A percentile compares a stretch with the other conserved stretches of the same genome.
Evolutionary conservation across 257 asterid genomes (phyloP).

Genomic region (Solanum tarapatanum): DNA sequence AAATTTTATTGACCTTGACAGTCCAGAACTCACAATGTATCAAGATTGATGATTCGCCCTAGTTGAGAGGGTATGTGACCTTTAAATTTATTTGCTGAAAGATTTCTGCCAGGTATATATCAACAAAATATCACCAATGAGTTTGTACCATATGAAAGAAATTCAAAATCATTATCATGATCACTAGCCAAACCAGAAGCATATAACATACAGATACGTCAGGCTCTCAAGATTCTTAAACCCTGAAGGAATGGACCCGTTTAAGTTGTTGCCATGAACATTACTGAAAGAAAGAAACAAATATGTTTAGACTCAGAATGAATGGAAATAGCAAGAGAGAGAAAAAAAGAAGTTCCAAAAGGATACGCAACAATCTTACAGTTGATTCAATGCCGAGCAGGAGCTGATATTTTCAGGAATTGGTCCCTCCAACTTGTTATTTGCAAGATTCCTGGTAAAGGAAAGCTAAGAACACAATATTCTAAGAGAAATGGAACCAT

Average conservation of each 20-base stretch:
- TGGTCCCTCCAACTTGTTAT: constrained; percentile 78
- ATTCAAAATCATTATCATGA: background rate
- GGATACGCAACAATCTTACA: constrained; percentile 32
- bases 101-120: constrained; percentile 40
- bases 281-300: constrained; percentile 31
- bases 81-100: constrained; percentile 66
- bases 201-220: constrained; percentile 63
- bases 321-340: background rate
- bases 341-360: background rate
- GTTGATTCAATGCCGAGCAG: constrained; percentile 84
- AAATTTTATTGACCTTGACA: background rate
- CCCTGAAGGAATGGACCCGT: constrained; percentile 82
- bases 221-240: constrained; percentile 80
- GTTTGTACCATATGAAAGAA: background rate
- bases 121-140: background rate
- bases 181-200: background rate
- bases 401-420: constrained; percentile 90
- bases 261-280: constrained; percentile 74
- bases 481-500: background rate
- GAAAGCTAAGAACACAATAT: background rate
- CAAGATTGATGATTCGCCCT: constrained; percentile 84
- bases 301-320: background rate
- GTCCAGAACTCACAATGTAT: constrained; percentile 57
- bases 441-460: constrained; percentile 66
- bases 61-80: constrained; percentile 70